Evolutionary conservation across 2,329 filamentous ascomycete genomes (phyloP), one percentile per base, ranked within the genome.

Genomic region (Alternaria arbusti): DNA sequence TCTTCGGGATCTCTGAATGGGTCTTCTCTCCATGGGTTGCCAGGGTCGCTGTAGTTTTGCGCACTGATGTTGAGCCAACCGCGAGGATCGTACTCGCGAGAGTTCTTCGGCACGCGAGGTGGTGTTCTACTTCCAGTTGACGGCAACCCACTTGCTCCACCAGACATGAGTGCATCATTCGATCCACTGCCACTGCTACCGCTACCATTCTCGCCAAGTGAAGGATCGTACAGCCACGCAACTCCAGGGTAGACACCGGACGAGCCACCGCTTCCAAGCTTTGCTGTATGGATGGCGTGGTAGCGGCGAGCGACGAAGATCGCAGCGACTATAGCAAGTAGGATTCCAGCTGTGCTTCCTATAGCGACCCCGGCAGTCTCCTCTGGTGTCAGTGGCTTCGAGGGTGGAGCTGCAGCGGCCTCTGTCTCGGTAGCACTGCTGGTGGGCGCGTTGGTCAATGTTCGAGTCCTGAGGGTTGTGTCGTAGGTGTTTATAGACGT

Each of bases 301-400:
- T 74, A 73, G 51, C 78, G 77, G 17, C 77, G 77, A 54, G 70
- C 71, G 26, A 81, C 52, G 60, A 78, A 77, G 23, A 78, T 23
- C 4, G 71, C 74, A 28, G 75, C 77, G 26, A 80, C 67, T 20
- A 78, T 64, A 22, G 77, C 75, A 40, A 81, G 66, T 32, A 80
- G 63, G 40, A 78, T 56, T 44, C 74, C 75, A 26, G 75, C 74
- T 9, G 75, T 74, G 13, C 76, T 74, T 30, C 73, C 77, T 26
- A 79, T 66, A 20, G 75, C 78, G 25, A 80, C 74, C 36, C 77
- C 78, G 12, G 75, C 78, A 6, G 77, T 79, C 62, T 79, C 76
- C 2, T 73, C 69, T 30, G 69, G 70, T 4, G 67, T 72, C 43
- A 76, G 61, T 59, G 70, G 73, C 36, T 40, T 40, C 3, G 36